phyloP scores from a whole-genome alignment of 495 filamentous ascomycete genomes.

The Jackrogersella multiformis region DNA sequence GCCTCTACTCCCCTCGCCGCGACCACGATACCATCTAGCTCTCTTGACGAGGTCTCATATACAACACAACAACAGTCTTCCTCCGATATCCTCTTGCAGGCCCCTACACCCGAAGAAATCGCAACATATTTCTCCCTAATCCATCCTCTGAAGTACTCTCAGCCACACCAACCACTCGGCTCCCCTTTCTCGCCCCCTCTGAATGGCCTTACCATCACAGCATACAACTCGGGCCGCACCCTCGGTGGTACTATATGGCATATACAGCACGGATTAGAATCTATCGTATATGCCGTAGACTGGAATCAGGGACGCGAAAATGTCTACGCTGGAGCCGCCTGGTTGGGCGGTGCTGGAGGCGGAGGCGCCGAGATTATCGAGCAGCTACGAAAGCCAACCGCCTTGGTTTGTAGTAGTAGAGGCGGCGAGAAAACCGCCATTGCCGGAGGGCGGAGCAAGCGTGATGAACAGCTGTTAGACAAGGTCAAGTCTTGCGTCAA shows the following conservation, averaged over 20 bases:
- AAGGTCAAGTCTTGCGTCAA: constrained; percentile 79
- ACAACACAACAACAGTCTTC: constrained; percentile 59
- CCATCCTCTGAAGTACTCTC: constrained; percentile 93
- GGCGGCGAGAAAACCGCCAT: constrained; percentile 77
- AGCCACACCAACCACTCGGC: constrained; percentile 86
- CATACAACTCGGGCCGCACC: constrained; percentile 95
- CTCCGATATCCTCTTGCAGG: constrained; percentile 74
- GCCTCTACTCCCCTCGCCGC: constrained; percentile 86
- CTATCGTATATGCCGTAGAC: constrained; percentile 95
- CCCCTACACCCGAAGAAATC: constrained; percentile 87
- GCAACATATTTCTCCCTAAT: constrained; percentile 92
- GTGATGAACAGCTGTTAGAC: constrained; percentile 85
- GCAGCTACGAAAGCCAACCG: constrained; percentile 89
- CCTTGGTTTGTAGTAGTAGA: constrained; percentile 86
- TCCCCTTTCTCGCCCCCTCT: constrained; percentile 88
- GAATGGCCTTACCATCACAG: constrained; percentile 93
- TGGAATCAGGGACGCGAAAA: constrained; percentile 97
- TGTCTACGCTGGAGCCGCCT: constrained; percentile 90
- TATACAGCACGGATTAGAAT: constrained; percentile 95
- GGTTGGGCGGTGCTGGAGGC: constrained; percentile 82
- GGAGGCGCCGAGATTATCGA: constrained; percentile 91
- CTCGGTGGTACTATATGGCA: constrained; percentile 99
- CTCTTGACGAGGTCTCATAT: constrained; percentile 73
- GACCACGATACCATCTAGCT: constrained; percentile 75
- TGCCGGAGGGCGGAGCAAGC: constrained; percentile 74